Conservation (phyloP, 495 filamentous ascomycete species). For the Diplogelasinospora grovesii region DNA sequence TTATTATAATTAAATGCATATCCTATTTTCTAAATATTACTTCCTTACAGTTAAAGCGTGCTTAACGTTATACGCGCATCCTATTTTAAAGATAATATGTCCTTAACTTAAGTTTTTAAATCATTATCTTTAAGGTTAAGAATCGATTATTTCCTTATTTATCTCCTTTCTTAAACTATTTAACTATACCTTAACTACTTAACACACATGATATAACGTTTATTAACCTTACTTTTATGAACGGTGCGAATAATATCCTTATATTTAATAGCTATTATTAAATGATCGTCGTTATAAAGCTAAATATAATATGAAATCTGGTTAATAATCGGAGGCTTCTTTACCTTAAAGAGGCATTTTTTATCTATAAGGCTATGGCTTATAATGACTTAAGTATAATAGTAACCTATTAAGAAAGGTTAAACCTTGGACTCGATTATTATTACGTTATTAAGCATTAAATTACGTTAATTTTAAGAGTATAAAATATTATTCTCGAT, state of each 20-base stretch:
- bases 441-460: background rate
- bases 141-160: background rate
- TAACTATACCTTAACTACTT: background rate
- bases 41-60: too few relatives aligned
- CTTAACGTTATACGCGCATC: background rate
- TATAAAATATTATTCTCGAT: background rate
- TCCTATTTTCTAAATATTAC: too few relatives aligned
- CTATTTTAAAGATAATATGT: background rate
- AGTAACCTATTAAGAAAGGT: background rate
- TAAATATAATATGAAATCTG: too few relatives aligned
- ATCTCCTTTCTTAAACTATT: background rate
- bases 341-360: background rate
- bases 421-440: background rate
- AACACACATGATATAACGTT: background rate
- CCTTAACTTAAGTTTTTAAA: background rate
- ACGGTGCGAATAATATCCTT: background rate
- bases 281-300: background rate
- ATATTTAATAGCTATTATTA: background rate
- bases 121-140: background rate
- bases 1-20: too few relatives aligned
- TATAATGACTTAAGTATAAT: background rate
- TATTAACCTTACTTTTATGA: background rate
- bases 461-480: background rate
- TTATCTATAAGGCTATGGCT: background rate
- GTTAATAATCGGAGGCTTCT: constrained; percentile 1